Percentiles rank a stretch among this genome's conserved stretches.
These are phyloP conservation scores for Gossypium herbaceum DNA, from an alignment of 345 rosid species.

Conservation along the genomic window DNA sequence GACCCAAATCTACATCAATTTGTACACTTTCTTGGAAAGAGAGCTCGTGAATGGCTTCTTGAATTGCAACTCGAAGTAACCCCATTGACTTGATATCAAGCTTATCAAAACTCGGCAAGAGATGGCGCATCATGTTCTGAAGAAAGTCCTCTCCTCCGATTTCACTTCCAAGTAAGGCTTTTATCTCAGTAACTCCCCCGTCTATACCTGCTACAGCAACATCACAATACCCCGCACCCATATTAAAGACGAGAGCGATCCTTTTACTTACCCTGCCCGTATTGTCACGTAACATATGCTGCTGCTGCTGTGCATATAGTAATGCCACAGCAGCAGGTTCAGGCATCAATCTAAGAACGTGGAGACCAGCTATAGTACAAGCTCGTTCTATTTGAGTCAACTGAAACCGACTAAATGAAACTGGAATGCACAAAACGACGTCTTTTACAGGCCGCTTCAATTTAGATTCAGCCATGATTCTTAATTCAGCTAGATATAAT, in stretches of 20 bases:
- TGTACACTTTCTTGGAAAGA: slow-evolving; percentile 42
- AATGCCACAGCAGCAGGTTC: slow-evolving; percentile 82
- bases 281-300: slow-evolving; percentile 45
- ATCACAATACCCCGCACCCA: slow-evolving; percentile 86
- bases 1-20: slow-evolving; percentile 62
- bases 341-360: slow-evolving; percentile 71
- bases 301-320: slow-evolving; percentile 88
- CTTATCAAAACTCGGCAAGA: slow-evolving; percentile 43
- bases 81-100: slow-evolving; percentile 49
- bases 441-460: slow-evolving; percentile 64
- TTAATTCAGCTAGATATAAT: slow-evolving; percentile 58
- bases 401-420: slow-evolving; percentile 74
- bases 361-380: slow-evolving; percentile 89
- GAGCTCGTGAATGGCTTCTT: slow-evolving; percentile 74
- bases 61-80: slow-evolving; percentile 67
- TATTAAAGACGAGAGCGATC: slow-evolving; percentile 71
- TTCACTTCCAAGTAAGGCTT: slow-evolving; percentile 59
- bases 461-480: slow-evolving; percentile 65
- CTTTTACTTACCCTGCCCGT: slow-evolving; percentile 80
- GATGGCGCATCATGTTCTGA: slow-evolving; percentile 60
- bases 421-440: slow-evolving; percentile 74
- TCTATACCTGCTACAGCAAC: slow-evolving; percentile 74
- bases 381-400: slow-evolving; percentile 71
- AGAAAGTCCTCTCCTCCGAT: slow-evolving; percentile 85
- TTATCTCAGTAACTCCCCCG: slow-evolving; percentile 86